phyloP scores from a whole-genome alignment of 2,329 filamentous ascomycete genomes.

The Huntiella savannae region DNA sequence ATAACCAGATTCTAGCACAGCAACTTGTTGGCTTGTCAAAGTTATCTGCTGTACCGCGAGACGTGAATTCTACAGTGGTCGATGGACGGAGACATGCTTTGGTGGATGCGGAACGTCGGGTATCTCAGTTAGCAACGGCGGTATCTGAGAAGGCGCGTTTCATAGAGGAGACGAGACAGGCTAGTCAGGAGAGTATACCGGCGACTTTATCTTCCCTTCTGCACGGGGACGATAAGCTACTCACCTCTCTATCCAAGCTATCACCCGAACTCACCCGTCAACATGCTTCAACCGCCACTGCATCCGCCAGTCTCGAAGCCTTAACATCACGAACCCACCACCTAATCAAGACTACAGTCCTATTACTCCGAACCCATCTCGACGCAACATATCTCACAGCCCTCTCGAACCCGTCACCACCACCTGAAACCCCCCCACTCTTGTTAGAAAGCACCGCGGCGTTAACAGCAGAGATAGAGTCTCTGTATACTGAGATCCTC shows the following conservation, averaged over 20 bases:
- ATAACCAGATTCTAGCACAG: conserved; percentile 39
- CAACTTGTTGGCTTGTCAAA: conserved; percentile 43
- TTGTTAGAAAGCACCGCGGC: conserved; percentile 19
- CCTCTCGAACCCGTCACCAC: conserved; percentile 15
- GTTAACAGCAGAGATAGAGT: conserved; percentile 46
- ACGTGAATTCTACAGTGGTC: no score
- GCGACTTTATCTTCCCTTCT: not conserved
- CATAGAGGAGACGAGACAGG: no score
- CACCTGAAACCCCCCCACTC: conserved; percentile 17
- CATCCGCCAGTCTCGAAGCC: not conserved
- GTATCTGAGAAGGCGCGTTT: no score
- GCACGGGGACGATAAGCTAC: not conserved
- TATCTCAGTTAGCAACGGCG: no score
- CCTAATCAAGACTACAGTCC: conserved; percentile 37
- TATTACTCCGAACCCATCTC: conserved; percentile 32
- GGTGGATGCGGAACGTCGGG: no score
- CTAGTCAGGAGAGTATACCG: not conserved
- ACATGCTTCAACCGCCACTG: not conserved
- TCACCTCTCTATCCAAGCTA: not conserved
- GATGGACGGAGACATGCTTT: no score
- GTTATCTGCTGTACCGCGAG: conserved; percentile 8
- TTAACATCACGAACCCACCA: conserved; percentile 16
- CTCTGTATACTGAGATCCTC: conserved; percentile 48
- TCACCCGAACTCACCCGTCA: not conserved
- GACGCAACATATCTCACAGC: conserved; percentile 36